These are phyloP conservation scores for Suhomyces maxii DNA, from an alignment of 1,139 yeast species.

Conservation along the genomic window DNA sequence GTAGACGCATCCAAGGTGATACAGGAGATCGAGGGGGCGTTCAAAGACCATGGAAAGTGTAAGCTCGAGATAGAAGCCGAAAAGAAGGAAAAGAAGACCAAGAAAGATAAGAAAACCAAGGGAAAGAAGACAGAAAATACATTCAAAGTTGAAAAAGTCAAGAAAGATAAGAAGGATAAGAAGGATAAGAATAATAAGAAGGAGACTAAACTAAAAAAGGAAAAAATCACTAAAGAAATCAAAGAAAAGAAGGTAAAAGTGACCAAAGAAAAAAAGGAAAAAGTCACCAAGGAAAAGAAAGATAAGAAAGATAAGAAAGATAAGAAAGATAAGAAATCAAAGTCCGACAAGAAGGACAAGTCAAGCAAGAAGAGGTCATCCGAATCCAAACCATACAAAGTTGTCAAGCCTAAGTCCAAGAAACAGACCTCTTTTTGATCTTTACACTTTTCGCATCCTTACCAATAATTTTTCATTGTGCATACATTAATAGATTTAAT, in stretches of 20 bases:
- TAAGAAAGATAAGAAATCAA: slow-evolving; percentile 13
- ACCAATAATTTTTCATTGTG: no score
- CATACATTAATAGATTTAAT: no score
- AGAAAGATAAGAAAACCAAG: slow-evolving; percentile 7
- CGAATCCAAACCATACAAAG: slow-evolving; percentile 2
- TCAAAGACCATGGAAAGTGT: slow-evolving; percentile 6
- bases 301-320: slow-evolving; percentile 15
- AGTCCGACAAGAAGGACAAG: slow-evolving; percentile 11
- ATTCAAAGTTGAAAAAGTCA: slow-evolving; percentile 11
- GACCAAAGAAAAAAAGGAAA: slow-evolving; percentile 7
- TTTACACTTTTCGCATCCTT: no score
- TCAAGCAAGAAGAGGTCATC: slow-evolving; percentile 8
- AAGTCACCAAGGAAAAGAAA: slow-evolving; percentile 12
- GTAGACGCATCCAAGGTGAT: slow-evolving; percentile 17
- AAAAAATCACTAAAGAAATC: slow-evolving; percentile 5
- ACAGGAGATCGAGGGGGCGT: slow-evolving; percentile 13
- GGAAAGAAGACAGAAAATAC: slow-evolving; percentile 9
- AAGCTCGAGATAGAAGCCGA: slow-evolving; percentile 11
- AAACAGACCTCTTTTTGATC: no score
- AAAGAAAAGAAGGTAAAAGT: slow-evolving; percentile 10
- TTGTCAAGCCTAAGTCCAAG: slow-evolving; percentile 1
- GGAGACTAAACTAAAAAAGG: slow-evolving; percentile 9
- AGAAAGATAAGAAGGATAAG: slow-evolving; percentile 12
- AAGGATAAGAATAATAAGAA: slow-evolving; percentile 12
- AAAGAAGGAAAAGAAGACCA: slow-evolving; percentile 9